A percentile compares a stretch with the other conserved stretches of the same genome.
Conservation (phyloP, 1,284 basidiomycete species). For the Coniferiporia sulphurascens region DNA sequence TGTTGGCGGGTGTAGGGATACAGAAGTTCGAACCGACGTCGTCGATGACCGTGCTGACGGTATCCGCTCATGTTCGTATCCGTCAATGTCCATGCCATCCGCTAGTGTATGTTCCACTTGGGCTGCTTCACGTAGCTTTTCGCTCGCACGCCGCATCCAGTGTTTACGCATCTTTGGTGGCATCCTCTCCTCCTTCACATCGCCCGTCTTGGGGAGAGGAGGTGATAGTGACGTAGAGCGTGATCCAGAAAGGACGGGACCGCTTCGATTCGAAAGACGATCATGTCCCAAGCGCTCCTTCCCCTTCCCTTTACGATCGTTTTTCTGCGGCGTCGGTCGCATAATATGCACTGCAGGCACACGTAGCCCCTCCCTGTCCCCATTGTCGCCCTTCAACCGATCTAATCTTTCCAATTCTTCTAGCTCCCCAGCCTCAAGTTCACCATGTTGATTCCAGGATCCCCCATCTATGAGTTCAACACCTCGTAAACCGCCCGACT, state of each 20-base stretch:
- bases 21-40: neutral
- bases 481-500: constrained; percentile 56
- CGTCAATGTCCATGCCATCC: constrained; percentile 26
- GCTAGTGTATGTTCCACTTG: neutral
- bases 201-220: constrained; percentile 11
- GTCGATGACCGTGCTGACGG: neutral
- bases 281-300: neutral
- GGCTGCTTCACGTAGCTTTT: constrained; percentile 18
- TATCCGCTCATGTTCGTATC: neutral
- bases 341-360: neutral
- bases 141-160: constrained; percentile 36
- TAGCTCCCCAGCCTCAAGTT: neutral
- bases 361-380: neutral
- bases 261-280: constrained; percentile 7
- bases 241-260: neutral
- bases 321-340: neutral
- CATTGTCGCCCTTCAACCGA: neutral
- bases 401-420: neutral
- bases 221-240: no score
- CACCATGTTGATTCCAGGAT: constrained; percentile 7
- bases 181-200: constrained; percentile 38
- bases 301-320: neutral
- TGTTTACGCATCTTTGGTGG: constrained; percentile 63
- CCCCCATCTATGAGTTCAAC: constrained; percentile 44
- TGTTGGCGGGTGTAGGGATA: neutral